phyloP scores from a whole-genome alignment of 805 yeast genomes.

The Monosporozyma unispora region DNA sequence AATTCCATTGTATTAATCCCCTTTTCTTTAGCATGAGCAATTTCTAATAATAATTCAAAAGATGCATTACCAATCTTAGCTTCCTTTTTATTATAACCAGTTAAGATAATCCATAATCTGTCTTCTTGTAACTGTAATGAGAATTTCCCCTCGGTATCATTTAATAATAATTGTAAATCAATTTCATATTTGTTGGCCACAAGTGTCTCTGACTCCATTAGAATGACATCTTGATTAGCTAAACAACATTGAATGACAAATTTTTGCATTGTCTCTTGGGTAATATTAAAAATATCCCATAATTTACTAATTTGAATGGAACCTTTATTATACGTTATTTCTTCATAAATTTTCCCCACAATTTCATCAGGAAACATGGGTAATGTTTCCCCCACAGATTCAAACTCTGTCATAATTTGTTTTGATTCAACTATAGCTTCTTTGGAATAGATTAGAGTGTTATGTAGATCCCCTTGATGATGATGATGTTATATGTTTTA shows the following conservation, averaged over 20 bases:
- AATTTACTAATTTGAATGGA: slow-evolving; percentile 4
- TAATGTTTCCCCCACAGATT: neutral
- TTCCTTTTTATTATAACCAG: slow-evolving; percentile 47
- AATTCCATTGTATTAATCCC: slow-evolving; percentile 57
- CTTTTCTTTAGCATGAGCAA: slow-evolving; percentile 44
- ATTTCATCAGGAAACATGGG: slow-evolving; percentile 26
- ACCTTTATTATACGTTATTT: slow-evolving; percentile 28
- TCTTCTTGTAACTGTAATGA: slow-evolving; percentile 41
- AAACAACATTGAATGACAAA: slow-evolving; percentile 17
- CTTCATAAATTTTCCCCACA: slow-evolving; percentile 19
- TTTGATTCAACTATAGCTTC: neutral
- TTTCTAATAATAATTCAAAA: slow-evolving; percentile 46
- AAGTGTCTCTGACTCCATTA: neutral
- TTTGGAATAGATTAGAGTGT: neutral
- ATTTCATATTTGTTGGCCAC: slow-evolving; percentile 1
- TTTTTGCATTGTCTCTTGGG: slow-evolving; percentile 10
- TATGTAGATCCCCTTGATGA: neutral
- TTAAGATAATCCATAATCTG: slow-evolving; percentile 47
- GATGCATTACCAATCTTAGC: slow-evolving; percentile 48
- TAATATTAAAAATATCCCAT: slow-evolving; percentile 12
- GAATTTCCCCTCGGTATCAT: neutral
- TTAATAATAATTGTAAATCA: neutral
- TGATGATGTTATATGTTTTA: neutral
- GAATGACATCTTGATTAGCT: slow-evolving; percentile 5
- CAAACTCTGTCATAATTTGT: neutral